Percentiles rank a stretch among this genome's conserved stretches.
phyloP scores from a whole-genome alignment of 805 yeast genomes.

The Lachancea sp. region DNA sequence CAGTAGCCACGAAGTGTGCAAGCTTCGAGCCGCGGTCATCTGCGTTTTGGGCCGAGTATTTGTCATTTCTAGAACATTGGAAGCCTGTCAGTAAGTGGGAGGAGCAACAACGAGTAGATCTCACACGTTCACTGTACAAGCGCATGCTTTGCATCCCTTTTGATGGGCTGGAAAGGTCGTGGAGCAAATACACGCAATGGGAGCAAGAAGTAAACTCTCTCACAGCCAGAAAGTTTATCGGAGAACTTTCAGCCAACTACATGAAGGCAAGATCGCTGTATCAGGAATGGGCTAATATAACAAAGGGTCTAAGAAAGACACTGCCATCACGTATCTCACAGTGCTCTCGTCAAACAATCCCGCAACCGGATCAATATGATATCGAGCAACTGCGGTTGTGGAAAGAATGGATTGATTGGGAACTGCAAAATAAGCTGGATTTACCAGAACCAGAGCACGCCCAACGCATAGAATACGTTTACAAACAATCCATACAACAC shows the following conservation, averaged over 20 bases:
- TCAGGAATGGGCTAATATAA: constrained; percentile 59
- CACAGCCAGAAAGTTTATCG: constrained; percentile 77
- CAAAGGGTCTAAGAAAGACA: constrained; percentile 44
- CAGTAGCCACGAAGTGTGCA: constrained; percentile 74
- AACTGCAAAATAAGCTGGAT: constrained; percentile 61
- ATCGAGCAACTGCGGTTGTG: constrained; percentile 46
- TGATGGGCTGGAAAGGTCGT: constrained; percentile 62
- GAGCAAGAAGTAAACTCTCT: constrained; percentile 69
- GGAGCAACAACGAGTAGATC: constrained; percentile 70
- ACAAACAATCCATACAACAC: constrained; percentile 51
- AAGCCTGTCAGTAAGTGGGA: constrained; percentile 78
- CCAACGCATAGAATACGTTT: constrained; percentile 63
- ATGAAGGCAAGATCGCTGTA: constrained; percentile 80
- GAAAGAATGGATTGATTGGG: constrained; percentile 77
- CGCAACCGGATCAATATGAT: constrained; percentile 22
- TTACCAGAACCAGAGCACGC: constrained; percentile 44
- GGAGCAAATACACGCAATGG: constrained; percentile 79
- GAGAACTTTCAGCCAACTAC: constrained; percentile 75
- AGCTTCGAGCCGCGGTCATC: constrained; percentile 61
- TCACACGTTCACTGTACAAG: constrained; percentile 66
- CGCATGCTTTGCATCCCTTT: constrained; percentile 71
- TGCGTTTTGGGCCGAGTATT: constrained; percentile 72
- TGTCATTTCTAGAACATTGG: constrained; percentile 74
- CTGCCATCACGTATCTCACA: constrained; percentile 23
- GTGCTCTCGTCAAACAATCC: constrained; percentile 24